phyloP scores from a whole-genome alignment of 2,329 filamentous ascomycete genomes.

The Kalmusia sp. region DNA sequence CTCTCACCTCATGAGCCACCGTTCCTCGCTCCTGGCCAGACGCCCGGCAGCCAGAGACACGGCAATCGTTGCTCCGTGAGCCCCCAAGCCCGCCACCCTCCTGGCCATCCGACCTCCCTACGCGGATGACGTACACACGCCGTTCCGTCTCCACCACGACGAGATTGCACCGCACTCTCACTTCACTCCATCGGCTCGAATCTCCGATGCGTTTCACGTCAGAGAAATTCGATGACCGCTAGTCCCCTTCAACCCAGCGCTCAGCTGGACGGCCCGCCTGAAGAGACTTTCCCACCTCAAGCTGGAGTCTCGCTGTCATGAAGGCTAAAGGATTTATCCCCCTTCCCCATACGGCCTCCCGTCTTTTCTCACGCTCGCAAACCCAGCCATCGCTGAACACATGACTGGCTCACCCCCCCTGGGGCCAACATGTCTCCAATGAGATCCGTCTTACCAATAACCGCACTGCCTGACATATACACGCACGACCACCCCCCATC shows the following conservation, averaged over 20 bases:
- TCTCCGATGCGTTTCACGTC: constrained; percentile 10
- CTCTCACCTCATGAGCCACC: constrained; percentile 4
- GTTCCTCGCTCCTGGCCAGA: background rate
- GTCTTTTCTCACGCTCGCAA: background rate
- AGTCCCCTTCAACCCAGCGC: background rate
- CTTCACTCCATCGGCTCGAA: background rate
- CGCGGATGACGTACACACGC: background rate
- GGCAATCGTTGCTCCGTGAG: background rate
- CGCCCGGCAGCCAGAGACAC: background rate
- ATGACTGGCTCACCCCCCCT: background rate
- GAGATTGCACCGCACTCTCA: background rate
- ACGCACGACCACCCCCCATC: too few species aligned
- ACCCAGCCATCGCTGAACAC: background rate
- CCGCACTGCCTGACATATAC: background rate
- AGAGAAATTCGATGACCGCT: background rate
- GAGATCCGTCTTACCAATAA: background rate
- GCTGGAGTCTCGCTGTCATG: background rate
- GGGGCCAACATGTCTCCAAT: background rate
- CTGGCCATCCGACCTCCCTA: background rate
- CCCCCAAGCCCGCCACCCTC: background rate
- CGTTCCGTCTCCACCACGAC: background rate
- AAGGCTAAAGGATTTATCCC: background rate
- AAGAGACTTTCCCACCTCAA: background rate
- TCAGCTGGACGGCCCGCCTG: background rate
- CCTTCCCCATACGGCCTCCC: background rate